Percentiles rank a stretch among this genome's conserved stretches.
Evolutionary conservation across 192 early-diverging fungal species (phyloP).

Genomic region (Gigaspora rosea): DNA sequence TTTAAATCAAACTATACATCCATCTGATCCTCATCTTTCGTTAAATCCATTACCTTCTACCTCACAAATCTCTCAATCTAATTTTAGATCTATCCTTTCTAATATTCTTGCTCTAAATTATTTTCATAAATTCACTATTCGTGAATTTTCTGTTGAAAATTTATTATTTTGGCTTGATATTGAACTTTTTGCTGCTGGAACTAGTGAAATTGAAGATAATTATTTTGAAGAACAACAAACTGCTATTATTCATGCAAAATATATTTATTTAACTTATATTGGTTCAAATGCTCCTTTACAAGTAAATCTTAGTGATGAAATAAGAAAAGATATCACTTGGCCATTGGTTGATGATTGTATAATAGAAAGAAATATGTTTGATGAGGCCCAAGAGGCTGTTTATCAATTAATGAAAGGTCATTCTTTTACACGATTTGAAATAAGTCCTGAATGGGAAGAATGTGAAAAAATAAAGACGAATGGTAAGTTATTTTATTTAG

Average conservation of each 20-base stretch:
- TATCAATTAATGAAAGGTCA: constrained; percentile 77
- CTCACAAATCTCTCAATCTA: constrained; percentile 34
- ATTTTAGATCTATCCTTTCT: constrained; percentile 45
- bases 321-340: constrained; percentile 73
- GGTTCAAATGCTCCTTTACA: constrained; percentile 64
- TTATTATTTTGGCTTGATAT: constrained; percentile 85
- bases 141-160: constrained; percentile 79
- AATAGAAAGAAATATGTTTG: constrained; percentile 70
- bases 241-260: constrained; percentile 54
- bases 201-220: constrained; percentile 18
- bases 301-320: constrained; percentile 71
- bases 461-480: constrained; percentile 45
- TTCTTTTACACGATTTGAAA: constrained; percentile 73
- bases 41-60: background rate
- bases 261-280: constrained; percentile 81
- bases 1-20: background rate
- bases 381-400: constrained; percentile 77
- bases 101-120: constrained; percentile 47
- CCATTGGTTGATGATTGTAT: constrained; percentile 58
- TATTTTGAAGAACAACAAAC: constrained; percentile 33
- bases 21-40: background rate
- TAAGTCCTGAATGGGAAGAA: constrained; percentile 47
- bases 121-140: constrained; percentile 61
- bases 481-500: background rate
- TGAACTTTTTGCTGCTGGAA: constrained; percentile 62